Evolutionary conservation across 345 rosid species (phyloP).

Genomic region (Arabis hirsuta): DNA sequence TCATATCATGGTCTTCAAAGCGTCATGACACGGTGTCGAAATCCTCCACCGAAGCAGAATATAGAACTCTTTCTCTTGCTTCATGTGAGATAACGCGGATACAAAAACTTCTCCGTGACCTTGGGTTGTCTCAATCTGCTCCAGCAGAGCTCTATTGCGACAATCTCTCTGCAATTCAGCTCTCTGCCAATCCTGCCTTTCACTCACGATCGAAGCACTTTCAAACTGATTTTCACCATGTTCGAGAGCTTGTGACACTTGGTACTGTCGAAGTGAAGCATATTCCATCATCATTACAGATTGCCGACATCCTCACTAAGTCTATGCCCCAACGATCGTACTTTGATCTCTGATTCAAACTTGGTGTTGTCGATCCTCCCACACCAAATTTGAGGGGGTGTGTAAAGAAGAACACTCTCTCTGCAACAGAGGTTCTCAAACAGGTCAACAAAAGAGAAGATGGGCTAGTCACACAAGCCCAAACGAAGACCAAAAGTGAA

Average conservation of each 20-base stretch:
- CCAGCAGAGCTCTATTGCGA: background rate
- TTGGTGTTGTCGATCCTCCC: background rate
- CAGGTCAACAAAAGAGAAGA: too few relatives aligned
- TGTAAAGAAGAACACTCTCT: conserved; percentile 31
- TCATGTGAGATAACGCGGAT: background rate
- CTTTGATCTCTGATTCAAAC: background rate
- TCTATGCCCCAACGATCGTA: background rate
- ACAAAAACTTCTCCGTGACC: background rate
- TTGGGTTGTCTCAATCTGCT: background rate
- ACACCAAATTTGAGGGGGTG: background rate
- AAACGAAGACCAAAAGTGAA: too few relatives aligned
- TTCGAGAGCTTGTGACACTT: background rate
- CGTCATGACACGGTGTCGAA: background rate
- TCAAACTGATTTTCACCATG: background rate
- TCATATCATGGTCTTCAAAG: background rate
- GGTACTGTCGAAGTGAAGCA: background rate
- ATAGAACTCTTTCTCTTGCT: background rate
- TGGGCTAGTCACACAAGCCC: too few relatives aligned
- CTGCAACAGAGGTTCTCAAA: too few relatives aligned
- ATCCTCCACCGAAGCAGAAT: background rate
- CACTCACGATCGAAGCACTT: background rate
- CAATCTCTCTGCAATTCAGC: background rate
- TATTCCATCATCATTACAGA: background rate
- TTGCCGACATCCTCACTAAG: background rate
- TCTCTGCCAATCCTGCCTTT: background rate